Evolutionary conservation across 768 basidiomycete species (phyloP).

Genomic region (Pulveroboletus sp.): DNA sequence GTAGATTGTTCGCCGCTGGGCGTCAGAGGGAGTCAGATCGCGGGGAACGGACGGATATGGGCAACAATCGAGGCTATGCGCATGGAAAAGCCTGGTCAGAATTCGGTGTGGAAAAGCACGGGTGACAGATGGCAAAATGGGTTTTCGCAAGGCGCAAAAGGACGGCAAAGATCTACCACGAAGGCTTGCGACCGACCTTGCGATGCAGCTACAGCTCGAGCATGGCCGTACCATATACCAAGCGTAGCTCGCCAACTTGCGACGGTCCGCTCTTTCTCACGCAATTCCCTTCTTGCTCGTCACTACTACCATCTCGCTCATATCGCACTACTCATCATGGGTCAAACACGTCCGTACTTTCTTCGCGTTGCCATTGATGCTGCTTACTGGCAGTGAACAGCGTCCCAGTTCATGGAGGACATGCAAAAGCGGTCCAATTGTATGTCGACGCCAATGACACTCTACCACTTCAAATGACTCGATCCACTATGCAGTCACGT

Average conservation of each 20-base stretch:
- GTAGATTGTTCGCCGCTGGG: slow-evolving; percentile 77
- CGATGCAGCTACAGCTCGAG: slow-evolving; percentile 5
- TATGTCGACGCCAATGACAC: slow-evolving; percentile 42
- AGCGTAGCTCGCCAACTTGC: slow-evolving; percentile 1
- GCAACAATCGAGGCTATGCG: slow-evolving; percentile 16
- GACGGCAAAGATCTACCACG: slow-evolving; percentile 1
- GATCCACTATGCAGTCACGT: slow-evolving; percentile 76
- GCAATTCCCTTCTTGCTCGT: background rate
- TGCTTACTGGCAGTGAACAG: slow-evolving; percentile 36
- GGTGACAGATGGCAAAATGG: slow-evolving; percentile 4
- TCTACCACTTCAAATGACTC: slow-evolving; percentile 6
- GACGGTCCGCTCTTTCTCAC: slow-evolving; percentile 18
- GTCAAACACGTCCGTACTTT: slow-evolving; percentile 71
- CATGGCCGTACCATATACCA: slow-evolving; percentile 22
- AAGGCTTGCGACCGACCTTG: slow-evolving; percentile 2
- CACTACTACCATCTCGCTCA: background rate
- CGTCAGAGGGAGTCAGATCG: slow-evolving; percentile 35
- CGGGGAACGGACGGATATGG: slow-evolving; percentile 13
- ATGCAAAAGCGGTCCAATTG: slow-evolving; percentile 98
- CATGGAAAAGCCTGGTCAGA: slow-evolving; percentile 14
- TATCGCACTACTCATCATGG: slow-evolving; percentile 48
- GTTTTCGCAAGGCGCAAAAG: slow-evolving; percentile 5
- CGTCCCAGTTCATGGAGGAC: slow-evolving; percentile 95
- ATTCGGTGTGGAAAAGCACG: slow-evolving; percentile 24
- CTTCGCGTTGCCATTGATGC: background rate